Conservation (phyloP, 2,329 filamentous ascomycete species). For the Tolypocladium sp. region DNA sequence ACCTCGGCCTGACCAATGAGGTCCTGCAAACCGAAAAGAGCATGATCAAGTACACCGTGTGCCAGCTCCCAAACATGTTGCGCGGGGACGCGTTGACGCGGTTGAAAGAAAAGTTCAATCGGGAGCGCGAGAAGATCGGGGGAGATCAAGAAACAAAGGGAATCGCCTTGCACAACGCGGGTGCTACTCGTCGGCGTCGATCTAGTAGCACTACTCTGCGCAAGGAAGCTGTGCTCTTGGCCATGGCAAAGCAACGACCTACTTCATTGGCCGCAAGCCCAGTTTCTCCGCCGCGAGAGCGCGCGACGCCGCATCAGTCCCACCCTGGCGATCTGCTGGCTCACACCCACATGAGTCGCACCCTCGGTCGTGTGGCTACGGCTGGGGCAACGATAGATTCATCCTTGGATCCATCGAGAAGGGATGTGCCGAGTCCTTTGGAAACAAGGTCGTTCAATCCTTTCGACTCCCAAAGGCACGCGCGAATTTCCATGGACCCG, state of each 20-base stretch:
- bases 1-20: slow-evolving; percentile 84
- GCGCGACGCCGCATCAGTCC: slow-evolving; percentile 36
- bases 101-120: slow-evolving; percentile 85
- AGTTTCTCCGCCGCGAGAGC: slow-evolving; percentile 30
- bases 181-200: slow-evolving; percentile 54
- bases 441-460: slow-evolving; percentile 45
- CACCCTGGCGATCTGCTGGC: slow-evolving; percentile 73
- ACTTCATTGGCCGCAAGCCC: slow-evolving; percentile 32
- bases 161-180: slow-evolving; percentile 84
- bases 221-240: slow-evolving; percentile 70
- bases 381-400: slow-evolving; percentile 6
- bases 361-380: slow-evolving; percentile 36
- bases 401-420: slow-evolving; percentile 14
- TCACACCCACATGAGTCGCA: slow-evolving; percentile 63
- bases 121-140: slow-evolving; percentile 73
- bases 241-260: slow-evolving; percentile 41
- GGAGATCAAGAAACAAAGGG: slow-evolving; percentile 76
- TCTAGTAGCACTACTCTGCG: slow-evolving; percentile 67
- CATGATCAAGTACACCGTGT: slow-evolving; percentile 87
- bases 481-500: slow-evolving; percentile 48
- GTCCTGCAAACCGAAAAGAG: slow-evolving; percentile 87
- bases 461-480: slow-evolving; percentile 42
- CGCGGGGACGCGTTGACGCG: slow-evolving; percentile 74
- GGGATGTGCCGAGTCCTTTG: slow-evolving; percentile 34
- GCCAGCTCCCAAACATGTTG: slow-evolving; percentile 84